Conservation (phyloP, 148 eudicot genomes). For the Camellia sinensis region DNA sequence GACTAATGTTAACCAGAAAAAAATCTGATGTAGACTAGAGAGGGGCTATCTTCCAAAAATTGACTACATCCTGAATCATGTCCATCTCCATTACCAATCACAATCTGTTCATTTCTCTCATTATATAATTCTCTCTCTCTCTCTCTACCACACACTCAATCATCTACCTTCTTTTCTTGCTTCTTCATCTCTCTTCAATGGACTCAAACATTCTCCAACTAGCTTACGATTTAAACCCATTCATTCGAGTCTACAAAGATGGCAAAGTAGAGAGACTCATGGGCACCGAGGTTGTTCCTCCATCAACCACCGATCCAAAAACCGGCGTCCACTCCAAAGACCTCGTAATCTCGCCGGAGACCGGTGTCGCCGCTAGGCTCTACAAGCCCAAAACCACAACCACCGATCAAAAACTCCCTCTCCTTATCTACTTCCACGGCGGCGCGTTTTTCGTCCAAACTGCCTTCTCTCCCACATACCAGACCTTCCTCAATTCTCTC, state of each 20-base stretch:
- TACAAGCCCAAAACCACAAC: conserved; percentile 30
- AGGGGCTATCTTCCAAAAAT: too few relatives aligned
- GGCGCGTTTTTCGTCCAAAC: conserved; percentile 45
- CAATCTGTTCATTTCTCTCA: neutral
- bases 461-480: conserved; percentile 17
- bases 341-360: conserved; percentile 15
- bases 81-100: too few relatives aligned
- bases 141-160: neutral
- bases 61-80: too few relatives aligned
- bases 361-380: conserved; percentile 32
- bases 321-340: conserved; percentile 40
- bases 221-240: neutral
- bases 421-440: conserved; percentile 54
- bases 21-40: too few relatives aligned
- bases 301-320: conserved; percentile 11
- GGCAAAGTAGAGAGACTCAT: conserved; percentile 31
- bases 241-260: conserved; percentile 25
- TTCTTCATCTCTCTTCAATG: neutral
- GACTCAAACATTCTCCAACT: neutral
- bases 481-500: conserved; percentile 18
- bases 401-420: conserved; percentile 29
- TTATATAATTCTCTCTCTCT: neutral
- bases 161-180: too few relatives aligned
- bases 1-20: too few relatives aligned
- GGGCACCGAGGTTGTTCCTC: conserved; percentile 14